phyloP scores from a whole-genome alignment of 805 yeast species.

The Suhomyces vadensis region DNA sequence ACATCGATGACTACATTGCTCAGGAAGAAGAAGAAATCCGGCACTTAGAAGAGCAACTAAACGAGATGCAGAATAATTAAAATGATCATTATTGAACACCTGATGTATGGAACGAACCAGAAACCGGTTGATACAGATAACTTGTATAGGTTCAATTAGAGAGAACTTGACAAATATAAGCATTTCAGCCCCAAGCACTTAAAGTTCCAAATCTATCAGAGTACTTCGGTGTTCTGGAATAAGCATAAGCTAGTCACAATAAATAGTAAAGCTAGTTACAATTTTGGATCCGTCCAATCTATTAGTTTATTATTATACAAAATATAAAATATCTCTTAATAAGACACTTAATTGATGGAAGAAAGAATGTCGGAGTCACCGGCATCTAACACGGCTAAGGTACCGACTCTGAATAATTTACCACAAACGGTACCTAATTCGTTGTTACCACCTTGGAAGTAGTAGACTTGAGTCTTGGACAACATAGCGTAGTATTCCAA shows the following conservation, averaged over 20 bases:
- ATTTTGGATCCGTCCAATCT: conserved; percentile 4
- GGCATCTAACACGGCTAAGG: conserved; percentile 91
- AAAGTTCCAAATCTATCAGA: too few relatives aligned
- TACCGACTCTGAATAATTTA: conserved; percentile 99
- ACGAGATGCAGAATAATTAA: conserved; percentile 9
- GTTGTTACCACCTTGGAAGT: conserved; percentile 99
- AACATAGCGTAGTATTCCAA: conserved; percentile 99
- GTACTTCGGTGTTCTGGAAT: too few relatives aligned
- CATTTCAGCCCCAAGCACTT: too few relatives aligned
- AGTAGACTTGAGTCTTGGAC: conserved; percentile 95
- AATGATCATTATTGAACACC: not conserved
- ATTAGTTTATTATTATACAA: conserved; percentile 10
- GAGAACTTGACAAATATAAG: too few relatives aligned
- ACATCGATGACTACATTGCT: conserved; percentile 41
- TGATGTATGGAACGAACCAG: too few relatives aligned
- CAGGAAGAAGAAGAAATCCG: conserved; percentile 49
- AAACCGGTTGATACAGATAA: too few relatives aligned
- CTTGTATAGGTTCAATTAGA: too few relatives aligned
- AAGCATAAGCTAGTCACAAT: too few relatives aligned
- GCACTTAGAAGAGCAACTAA: conserved; percentile 41
- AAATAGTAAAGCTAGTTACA: too few relatives aligned
- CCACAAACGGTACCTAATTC: conserved; percentile 99
- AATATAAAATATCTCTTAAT: conserved; percentile 3
- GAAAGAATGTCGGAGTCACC: conserved; percentile 99
- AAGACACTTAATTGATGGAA: conserved; percentile 30